Evolutionary conservation across 768 basidiomycete genomes (phyloP).

Genomic region (Agaricus sinodeliciosus): DNA sequence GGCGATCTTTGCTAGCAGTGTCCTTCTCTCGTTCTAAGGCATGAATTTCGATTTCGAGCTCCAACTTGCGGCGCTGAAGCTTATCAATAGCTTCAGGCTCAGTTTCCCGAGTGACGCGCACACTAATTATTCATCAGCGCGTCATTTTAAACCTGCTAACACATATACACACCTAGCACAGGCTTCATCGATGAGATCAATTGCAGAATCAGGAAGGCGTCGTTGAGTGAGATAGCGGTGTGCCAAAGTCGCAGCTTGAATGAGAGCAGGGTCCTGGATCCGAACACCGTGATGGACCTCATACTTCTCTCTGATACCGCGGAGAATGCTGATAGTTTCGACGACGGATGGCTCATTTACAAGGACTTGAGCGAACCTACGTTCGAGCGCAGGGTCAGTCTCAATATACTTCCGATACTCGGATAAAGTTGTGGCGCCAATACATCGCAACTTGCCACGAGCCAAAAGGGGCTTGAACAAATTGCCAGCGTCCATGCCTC

Average conservation of each 20-base stretch:
- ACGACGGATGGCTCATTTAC: conserved; percentile 87
- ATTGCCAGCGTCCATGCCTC: conserved; percentile 92
- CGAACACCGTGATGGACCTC: conserved; percentile 89
- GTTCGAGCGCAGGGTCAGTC: conserved; percentile 84
- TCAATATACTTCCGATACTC: conserved; percentile 95
- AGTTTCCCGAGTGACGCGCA: conserved; percentile 90
- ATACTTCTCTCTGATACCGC: conserved; percentile 92
- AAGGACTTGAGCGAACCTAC: conserved; percentile 89
- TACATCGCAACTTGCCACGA: conserved; percentile 68
- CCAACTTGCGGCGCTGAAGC: conserved; percentile 80
- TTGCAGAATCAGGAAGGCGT: conserved; percentile 78
- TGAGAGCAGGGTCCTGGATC: conserved; percentile 83
- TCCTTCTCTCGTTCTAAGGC: conserved; percentile 93
- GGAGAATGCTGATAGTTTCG: conserved; percentile 88
- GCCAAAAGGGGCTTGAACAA: conserved; percentile 90
- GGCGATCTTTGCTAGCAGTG: conserved; percentile 76
- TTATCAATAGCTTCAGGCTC: conserved; percentile 91
- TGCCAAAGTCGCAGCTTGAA: conserved; percentile 85
- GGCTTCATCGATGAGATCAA: conserved; percentile 90
- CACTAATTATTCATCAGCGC: conserved; percentile 32
- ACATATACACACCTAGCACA: conserved; percentile 61
- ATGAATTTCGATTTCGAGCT: conserved; percentile 92
- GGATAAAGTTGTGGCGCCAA: conserved; percentile 88
- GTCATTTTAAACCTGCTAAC: neutral
- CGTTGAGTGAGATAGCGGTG: conserved; percentile 87